These are phyloP conservation scores for Globisporangium megalacanthum DNA, from an alignment of 352 stramenopile species.

Conservation along the genomic window DNA sequence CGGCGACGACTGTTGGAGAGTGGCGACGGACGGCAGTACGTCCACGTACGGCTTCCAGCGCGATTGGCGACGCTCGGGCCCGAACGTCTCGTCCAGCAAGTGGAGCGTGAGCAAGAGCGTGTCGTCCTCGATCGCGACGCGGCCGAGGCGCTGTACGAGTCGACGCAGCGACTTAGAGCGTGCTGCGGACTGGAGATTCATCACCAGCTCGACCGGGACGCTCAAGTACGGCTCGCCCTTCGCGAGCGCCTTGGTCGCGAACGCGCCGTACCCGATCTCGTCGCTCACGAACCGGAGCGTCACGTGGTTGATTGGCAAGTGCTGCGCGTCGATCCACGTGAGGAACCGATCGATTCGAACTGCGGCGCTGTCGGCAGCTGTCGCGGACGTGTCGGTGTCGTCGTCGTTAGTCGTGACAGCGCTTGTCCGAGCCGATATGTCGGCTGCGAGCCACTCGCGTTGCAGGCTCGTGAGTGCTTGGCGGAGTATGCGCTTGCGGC, in stretches of 20 bases:
- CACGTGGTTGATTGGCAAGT: conserved; percentile 48
- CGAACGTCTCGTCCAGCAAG: conserved; percentile 80
- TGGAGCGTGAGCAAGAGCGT: conserved; percentile 73
- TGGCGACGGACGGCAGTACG: conserved; percentile 51
- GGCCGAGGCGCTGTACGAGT: conserved; percentile 17
- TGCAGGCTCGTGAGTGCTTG: conserved; percentile 16
- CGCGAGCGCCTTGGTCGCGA: conserved; percentile 49
- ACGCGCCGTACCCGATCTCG: conserved; percentile 55
- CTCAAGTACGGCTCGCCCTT: conserved; percentile 72
- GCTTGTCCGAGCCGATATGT: neutral
- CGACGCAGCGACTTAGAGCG: conserved; percentile 35
- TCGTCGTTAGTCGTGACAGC: neutral
- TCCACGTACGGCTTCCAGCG: conserved; percentile 86
- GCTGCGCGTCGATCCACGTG: conserved; percentile 31
- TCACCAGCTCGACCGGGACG: conserved; percentile 59
- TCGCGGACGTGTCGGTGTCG: neutral
- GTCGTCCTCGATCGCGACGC: conserved; percentile 19
- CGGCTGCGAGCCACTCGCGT: neutral
- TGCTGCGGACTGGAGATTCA: conserved; percentile 60
- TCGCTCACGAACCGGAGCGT: conserved; percentile 44
- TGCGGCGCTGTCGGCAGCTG: conserved; percentile 7
- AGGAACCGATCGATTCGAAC: conserved; percentile 27
- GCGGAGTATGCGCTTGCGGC: conserved; percentile 46
- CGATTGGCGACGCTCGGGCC: conserved; percentile 27
- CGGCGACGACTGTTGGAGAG: conserved; percentile 22